phyloP scores from a whole-genome alignment of 139 green algal genomes.

The Chlorella ohadii region DNA sequence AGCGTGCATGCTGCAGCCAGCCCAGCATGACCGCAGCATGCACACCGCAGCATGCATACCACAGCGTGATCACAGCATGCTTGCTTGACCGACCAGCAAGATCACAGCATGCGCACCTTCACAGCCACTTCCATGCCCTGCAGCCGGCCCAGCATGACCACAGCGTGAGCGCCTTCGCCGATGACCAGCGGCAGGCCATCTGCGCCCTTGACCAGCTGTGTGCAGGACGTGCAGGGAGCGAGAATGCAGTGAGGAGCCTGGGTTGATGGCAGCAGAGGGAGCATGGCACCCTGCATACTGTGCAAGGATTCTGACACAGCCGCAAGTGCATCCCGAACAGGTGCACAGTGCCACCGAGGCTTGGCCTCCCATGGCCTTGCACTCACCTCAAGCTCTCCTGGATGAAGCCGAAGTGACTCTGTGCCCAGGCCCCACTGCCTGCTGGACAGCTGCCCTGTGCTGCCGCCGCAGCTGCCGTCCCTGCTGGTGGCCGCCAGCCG shows the following conservation, averaged over 20 bases:
- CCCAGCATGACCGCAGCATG: too few species aligned
- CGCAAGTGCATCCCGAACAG: too few species aligned
- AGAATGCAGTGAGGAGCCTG: not conserved
- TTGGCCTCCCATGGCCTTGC: too few species aligned
- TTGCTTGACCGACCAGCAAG: too few species aligned
- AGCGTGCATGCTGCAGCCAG: too few species aligned
- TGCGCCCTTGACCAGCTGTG: not conserved
- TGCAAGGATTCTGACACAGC: too few species aligned
- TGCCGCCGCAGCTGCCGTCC: not conserved
- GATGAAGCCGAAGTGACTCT: not conserved
- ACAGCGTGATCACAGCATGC: too few species aligned
- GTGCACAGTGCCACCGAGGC: too few species aligned
- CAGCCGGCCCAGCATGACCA: slow-evolving; percentile 12
- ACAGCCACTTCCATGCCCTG: not conserved
- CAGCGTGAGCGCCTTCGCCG: not conserved
- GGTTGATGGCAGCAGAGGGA: too few species aligned
- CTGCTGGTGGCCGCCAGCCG: not conserved
- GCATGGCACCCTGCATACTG: too few species aligned
- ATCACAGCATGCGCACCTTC: not conserved
- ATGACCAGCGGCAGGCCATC: slow-evolving; percentile 1
- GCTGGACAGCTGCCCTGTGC: not conserved
- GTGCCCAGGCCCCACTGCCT: slow-evolving; percentile 9
- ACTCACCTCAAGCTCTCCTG: not conserved
- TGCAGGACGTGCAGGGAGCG: too few species aligned
- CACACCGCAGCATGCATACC: too few species aligned